Evolutionary conservation across 768 basidiomycete genomes (phyloP), one percentile per base, ranked within the genome.

Genomic region (Phanerochaete carnosa): DNA sequence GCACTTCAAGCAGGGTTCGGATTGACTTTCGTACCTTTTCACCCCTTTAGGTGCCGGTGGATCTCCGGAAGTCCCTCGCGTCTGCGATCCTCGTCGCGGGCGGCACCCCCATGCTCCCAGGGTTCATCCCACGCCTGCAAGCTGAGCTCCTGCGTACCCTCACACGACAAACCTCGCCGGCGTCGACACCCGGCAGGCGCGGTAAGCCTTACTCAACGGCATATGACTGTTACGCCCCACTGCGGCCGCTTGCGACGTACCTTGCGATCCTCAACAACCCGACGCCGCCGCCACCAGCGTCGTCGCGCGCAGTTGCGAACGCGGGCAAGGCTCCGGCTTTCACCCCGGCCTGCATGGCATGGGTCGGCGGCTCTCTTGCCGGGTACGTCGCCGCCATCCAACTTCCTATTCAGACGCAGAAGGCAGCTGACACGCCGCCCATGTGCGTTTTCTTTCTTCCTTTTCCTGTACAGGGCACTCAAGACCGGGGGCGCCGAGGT

Each of bases 281-380:
- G 0, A 77, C 80, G 25, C 90, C 88, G 22, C 81, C 81, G 1
- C 68, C 72, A 22, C 69, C 76, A 3, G 69, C 74, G 6, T 72
- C 82, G 69, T 77, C 82, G 35, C 75, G 83, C 47, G 85, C 85
- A 2, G 76, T 70, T 22, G 80, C 79, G 0, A 88, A 87, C 63
- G 87, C 86, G 1, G 95, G 94, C 1, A 89, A 85, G 65, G 94
- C 94, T 0, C 95, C 96, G 0, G 89, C 91, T 0, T 98, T 96
- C 74, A 76, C 87, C 3, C 90, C 94, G 1, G 85, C 87, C 1
- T 79, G 86, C 33, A 79, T 95, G 75, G 82, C 89, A 0, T 99
- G 96, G 96, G 86, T 99, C 12, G 96, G 96, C 3, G 96, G 94
- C 0, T 94, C 92, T 23, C 71, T 98, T 22, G 93, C 95, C 2